A percentile compares a stretch with the other conserved stretches of the same genome.
Conservation (phyloP, 305 asterid species). For the Rubia peregrina region DNA sequence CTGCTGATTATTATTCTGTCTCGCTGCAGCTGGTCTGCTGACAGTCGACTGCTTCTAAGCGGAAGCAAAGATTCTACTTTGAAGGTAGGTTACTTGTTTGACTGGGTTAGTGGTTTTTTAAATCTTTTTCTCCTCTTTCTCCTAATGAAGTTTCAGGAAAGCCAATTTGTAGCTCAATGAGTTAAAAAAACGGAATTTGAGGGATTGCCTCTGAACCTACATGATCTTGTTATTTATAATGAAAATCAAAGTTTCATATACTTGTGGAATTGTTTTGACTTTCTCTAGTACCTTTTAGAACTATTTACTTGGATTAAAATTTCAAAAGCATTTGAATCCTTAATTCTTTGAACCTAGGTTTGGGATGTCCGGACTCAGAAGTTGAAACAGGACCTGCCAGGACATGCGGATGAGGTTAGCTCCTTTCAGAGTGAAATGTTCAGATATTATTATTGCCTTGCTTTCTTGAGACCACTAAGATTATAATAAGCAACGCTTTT, state of each 20-base stretch:
- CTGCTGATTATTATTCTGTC: conserved; percentile 18
- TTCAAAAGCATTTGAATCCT: not conserved
- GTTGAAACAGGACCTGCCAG: conserved; percentile 95
- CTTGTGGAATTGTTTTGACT: not conserved
- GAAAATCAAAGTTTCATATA: not conserved
- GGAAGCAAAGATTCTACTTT: conserved; percentile 98
- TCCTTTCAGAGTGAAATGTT: not conserved
- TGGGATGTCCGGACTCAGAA: conserved; percentile 89
- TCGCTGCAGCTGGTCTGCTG: conserved; percentile 91
- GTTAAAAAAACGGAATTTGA: not conserved
- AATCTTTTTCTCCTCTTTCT: not conserved
- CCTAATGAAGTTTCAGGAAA: not conserved
- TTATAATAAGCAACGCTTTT: not conserved
- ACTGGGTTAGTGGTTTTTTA: not conserved
- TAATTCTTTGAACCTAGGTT: conserved; percentile 33
- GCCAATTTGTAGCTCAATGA: not conserved
- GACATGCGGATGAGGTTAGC: conserved; percentile 94
- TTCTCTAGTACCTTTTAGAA: not conserved
- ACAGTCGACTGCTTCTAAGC: conserved; percentile 84
- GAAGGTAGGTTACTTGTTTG: conserved; percentile 38
- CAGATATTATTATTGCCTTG: not conserved
- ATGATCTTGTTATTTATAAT: not conserved
- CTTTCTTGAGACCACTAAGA: not conserved
- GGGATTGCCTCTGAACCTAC: not conserved
- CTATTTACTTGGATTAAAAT: not conserved